phyloP scores from a whole-genome alignment of 306 rosid species.

The Glycyrrhiza uralensis region DNA sequence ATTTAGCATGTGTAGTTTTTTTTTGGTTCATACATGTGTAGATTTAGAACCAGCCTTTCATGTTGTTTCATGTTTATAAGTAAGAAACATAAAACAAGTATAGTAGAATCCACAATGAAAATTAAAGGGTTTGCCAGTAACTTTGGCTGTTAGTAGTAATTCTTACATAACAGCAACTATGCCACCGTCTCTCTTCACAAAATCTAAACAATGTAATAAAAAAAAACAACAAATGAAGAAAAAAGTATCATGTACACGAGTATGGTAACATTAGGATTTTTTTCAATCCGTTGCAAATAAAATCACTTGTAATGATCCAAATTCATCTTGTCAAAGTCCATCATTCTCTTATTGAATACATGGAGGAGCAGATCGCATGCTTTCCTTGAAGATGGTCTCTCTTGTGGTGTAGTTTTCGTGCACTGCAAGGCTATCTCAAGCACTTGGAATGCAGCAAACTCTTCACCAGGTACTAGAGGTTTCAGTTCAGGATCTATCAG shows the following conservation, averaged over 20 bases:
- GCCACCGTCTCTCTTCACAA: background rate
- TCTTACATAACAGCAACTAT: background rate
- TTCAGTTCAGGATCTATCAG: constrained; percentile 63
- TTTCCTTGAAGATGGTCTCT: constrained; percentile 78
- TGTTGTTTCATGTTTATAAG: background rate
- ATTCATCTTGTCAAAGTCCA: constrained; percentile 45
- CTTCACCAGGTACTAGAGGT: constrained; percentile 57
- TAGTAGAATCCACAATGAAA: constrained; percentile 4
- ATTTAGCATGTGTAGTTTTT: background rate
- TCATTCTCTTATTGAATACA: constrained; percentile 46
- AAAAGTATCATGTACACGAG: background rate
- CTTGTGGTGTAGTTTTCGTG: constrained; percentile 70
- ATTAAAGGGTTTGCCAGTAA: background rate
- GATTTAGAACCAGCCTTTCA: background rate
- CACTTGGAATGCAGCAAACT: constrained; percentile 65
- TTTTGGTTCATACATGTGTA: too few relatives aligned
- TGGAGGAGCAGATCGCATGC: constrained; percentile 72
- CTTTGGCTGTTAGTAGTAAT: background rate
- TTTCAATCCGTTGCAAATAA: constrained; percentile 14
- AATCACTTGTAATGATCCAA: constrained; percentile 20
- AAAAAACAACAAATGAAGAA: background rate
- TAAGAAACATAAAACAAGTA: background rate
- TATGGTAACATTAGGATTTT: background rate
- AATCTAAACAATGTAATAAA: background rate
- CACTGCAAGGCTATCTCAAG: constrained; percentile 89